Evolutionary conservation across 495 filamentous ascomycete species (phyloP), one percentile per base, ranked within the genome.

Genomic region (Daldinia childiae): DNA sequence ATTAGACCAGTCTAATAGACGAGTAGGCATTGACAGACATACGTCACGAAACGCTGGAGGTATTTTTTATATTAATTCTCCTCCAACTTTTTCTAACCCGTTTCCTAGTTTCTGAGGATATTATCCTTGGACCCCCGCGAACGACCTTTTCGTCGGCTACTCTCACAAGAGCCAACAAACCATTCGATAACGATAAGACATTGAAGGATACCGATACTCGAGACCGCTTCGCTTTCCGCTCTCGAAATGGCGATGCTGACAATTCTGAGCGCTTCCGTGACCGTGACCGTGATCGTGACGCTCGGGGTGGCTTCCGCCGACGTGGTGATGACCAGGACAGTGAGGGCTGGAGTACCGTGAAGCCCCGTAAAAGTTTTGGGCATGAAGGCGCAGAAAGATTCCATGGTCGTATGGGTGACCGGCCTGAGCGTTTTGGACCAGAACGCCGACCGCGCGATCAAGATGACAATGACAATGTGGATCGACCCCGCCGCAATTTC

Each of bases 91-190:
- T 15, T 27, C 72, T 76, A 62, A 76, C 62, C 21, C 9, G 61
- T 32, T 34, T 21, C 12, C 24, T 58, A 90, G 87, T 87, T 69
- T 79, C 83, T 68, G 94, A 95, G 75, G 92, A 97, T 64, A 93
- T 97, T 62, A 85, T 97, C 69, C 91, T 97, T 41, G 94, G 93
- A 34, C 94, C 94, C 32, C 93, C 94, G 1, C 93, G 94, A 71
- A 93, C 88, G 27, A 88, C 88, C 30, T 97, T 98, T 78, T 90
- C 92, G 64, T 97, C 94, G 9, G 90, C 93, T 15, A 93, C 92
- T 51, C 80, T 86, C 32, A 80, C 68, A 78, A 88, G 79, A 86
- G 84, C 65, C 73, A 83, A 62, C 41, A 88, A 84, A 82, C 77
- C 62, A 66, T 87, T 78, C 72, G 78, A 90, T 73, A 75, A 70